Conservation (phyloP, 768 basidiomycete genomes). For the Filobasidium floriforme region DNA sequence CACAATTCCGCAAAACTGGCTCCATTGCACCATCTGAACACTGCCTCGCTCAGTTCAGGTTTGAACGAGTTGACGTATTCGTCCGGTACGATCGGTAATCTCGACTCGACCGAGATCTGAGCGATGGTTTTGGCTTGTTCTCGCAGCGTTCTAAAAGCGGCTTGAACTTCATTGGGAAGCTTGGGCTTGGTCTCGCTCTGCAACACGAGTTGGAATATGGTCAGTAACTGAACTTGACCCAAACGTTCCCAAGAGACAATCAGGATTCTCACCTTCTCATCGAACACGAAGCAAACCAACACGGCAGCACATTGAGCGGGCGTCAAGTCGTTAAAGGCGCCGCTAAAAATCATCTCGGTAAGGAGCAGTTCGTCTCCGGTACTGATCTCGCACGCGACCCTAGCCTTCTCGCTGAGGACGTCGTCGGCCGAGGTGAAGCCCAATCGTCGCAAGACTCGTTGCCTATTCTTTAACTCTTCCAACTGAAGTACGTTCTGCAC, state of each 20-base stretch:
- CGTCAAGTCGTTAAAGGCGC: conserved; percentile 77
- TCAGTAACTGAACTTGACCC: not conserved
- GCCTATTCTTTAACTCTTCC: conserved; percentile 90
- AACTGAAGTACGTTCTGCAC: conserved; percentile 90
- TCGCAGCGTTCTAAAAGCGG: conserved; percentile 87
- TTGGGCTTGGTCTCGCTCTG: conserved; percentile 50
- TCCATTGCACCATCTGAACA: conserved; percentile 96
- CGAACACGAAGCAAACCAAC: conserved; percentile 96
- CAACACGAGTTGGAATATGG: not conserved
- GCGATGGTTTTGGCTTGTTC: conserved; percentile 91
- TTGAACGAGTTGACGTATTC: conserved; percentile 96
- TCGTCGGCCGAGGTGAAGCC: conserved; percentile 82
- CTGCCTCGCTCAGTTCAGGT: conserved; percentile 96
- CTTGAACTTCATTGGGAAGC: conserved; percentile 86
- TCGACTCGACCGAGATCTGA: conserved; percentile 91
- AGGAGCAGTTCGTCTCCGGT: conserved; percentile 91
- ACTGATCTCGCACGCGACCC: conserved; percentile 97
- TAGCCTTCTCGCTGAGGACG: conserved; percentile 95
- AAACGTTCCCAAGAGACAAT: not conserved
- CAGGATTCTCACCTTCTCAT: conserved; percentile 73
- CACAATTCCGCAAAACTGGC: conserved; percentile 92
- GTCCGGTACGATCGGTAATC: conserved; percentile 78
- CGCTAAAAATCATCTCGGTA: conserved; percentile 95
- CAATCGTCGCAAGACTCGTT: conserved; percentile 82
- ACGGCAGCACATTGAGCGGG: conserved; percentile 90